Evolutionary conservation across 2,329 filamentous ascomycete genomes (phyloP), one percentile per base, ranked within the genome.

Genomic region (Talaromyces marneffei): DNA sequence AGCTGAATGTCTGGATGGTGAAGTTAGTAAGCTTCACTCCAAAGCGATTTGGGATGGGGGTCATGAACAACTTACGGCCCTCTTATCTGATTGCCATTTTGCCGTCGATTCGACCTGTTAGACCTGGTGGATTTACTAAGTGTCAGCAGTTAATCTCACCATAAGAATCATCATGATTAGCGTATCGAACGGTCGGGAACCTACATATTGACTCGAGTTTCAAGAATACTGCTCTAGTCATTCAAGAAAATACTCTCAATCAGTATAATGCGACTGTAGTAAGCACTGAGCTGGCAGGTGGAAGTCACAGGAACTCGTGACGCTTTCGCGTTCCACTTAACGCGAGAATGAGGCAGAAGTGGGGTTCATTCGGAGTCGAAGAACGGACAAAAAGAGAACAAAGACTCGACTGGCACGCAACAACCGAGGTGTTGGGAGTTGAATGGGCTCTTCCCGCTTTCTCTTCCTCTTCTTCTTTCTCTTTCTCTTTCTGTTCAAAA

Each of bases 1-100:
- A 12, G 87, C 87, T 62, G 85, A 88, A 66, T 86, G 86, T 31
- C 80, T 82, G 61, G 9, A 55, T 40, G 14, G 27, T 18, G 8
- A 25, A 59, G 25, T 42, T 40, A 27, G 18, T 39, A 18, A 55
- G 37, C 39, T 31, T 9, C 27, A 20, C 6, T 20, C 23, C 8
- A 14, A 25, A 23, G 16, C 27, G 27, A 16, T 44, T 44, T 44
- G 9, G 50, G n/a, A 50, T 27, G 25, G 37, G 14, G 27, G n/a
- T 54, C 27, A 7, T 9, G 6, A 3, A 20, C 29, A 14, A 74
- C 78, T 68, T 74, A 80, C 74, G 85, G 85, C 64, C 74, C 74
- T 57, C 73, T 67, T 44, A 76, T 76, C 44, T 68, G 66, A 39
- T 74, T 75, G 54, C 70, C 70, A 50, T 66, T 67, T 52, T 67